Evolutionary conservation across 75 land plant genomes (phyloP), one percentile per base, ranked within the genome.

Genomic region (Gnetum montanum): DNA sequence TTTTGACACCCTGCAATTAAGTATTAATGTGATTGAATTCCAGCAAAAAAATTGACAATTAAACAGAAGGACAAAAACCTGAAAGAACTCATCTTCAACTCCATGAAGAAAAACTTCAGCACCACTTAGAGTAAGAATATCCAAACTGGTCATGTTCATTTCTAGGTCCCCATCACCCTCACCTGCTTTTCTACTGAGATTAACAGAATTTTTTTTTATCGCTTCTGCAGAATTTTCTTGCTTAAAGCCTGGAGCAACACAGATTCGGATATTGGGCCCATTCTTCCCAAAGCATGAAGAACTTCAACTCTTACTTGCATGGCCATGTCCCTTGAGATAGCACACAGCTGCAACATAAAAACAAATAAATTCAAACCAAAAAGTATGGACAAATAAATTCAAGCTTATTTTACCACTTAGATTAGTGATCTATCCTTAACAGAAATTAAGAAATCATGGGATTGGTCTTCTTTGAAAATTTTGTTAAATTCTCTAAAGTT

Each of bases 101-200:
- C 88, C 89, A 68, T 84, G 85, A 16, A 80, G 61, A 62, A 81
- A 81, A 63, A 76, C 72, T 18, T 85, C 89, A 55, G 88, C 93
- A 60, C 69, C 79, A 57, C 37, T 62, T 24, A 70, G 61, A 15
- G 72, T 61, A 23, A 60, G 45, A 43, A 58, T 45, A 62, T 51
- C 46, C 6, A 46, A 24, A 15, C 41, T 58, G 34, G 51, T 61
- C 19, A 50, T 54, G 59, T 34, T 49, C 36, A 36, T 34, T 38
- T 13, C 37, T 19, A 46, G 43, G 54, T 43, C 66, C 18, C 28
- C 20, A 33, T 61, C 70, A 52, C 66, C 68, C 3, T 52, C 57
- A 38, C 12, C 6, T n/a, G 57, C 26, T 38, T n/a, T n/a, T 3
- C 41, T 38, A 38, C 15, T 12, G 15, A 38, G 15, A 16, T 11